Conservation (phyloP, 108 stramenopile genomes). For the Fragilariopsis cylindrus region DNA sequence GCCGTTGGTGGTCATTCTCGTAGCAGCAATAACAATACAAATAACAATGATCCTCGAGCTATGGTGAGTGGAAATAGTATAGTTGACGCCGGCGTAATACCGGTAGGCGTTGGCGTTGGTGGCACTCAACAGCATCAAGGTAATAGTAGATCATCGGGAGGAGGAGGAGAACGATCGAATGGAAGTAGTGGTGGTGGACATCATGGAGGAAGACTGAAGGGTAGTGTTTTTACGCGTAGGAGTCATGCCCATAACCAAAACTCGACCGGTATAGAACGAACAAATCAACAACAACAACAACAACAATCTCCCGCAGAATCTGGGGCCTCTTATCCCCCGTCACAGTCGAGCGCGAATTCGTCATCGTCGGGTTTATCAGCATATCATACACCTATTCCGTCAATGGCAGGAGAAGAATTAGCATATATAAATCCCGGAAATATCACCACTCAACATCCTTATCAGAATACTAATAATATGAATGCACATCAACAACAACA, state of each 20-base stretch:
- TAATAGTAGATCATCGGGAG: not conserved
- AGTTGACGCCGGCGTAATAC: not conserved
- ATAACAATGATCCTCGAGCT: not conserved
- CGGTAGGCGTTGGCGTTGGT: not conserved
- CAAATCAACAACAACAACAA: constrained; percentile 7
- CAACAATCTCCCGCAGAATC: not conserved
- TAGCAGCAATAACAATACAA: not conserved
- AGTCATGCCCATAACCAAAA: constrained; percentile 20
- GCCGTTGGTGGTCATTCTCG: not conserved
- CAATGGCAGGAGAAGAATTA: constrained; percentile 17
- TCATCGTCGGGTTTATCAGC: not conserved
- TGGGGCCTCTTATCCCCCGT: not conserved
- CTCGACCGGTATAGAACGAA: constrained; percentile 15
- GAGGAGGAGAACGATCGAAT: not conserved
- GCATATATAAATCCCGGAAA: not conserved
- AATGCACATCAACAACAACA: constrained; percentile 22
- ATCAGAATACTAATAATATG: not conserved
- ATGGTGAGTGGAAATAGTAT: not conserved
- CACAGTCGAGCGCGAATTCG: not conserved
- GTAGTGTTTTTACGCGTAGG: constrained; percentile 6
- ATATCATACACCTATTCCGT: not conserved
- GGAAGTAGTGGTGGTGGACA: not conserved
- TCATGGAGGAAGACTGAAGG: constrained; percentile 1
- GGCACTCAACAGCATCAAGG: not conserved
- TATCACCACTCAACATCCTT: not conserved